Conservation (phyloP, 106 monocot species). For the Dendrobium catenatum region DNA sequence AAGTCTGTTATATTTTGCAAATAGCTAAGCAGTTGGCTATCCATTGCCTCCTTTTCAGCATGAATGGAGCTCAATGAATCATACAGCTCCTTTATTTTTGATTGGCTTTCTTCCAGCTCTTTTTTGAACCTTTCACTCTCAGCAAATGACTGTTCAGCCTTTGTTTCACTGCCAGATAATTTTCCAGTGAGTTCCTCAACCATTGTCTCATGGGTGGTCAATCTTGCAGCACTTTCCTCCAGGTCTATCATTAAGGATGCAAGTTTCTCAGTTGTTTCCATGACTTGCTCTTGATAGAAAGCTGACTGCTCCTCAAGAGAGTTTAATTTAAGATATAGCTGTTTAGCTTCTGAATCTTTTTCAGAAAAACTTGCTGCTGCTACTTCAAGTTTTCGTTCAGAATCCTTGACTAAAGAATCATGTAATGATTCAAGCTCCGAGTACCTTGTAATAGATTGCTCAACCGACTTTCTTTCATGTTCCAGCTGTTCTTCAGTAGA, state of each 20-base stretch:
- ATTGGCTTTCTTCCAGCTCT: slow-evolving; percentile 43
- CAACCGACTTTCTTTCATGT: slow-evolving; percentile 31
- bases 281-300: slow-evolving; percentile 23
- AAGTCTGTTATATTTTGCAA: slow-evolving; percentile 37
- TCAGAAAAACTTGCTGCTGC: slow-evolving; percentile 25
- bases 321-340: slow-evolving; percentile 34
- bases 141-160: slow-evolving; percentile 29
- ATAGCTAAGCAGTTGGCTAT: slow-evolving; percentile 39
- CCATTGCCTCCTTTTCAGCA: slow-evolving; percentile 50
- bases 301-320: slow-evolving; percentile 36
- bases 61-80: slow-evolving; percentile 38
- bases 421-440: slow-evolving; percentile 45
- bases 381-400: slow-evolving; percentile 56
- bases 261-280: slow-evolving; percentile 37
- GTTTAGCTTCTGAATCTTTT: slow-evolving; percentile 55
- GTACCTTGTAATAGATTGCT: slow-evolving; percentile 46
- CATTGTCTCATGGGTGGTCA: slow-evolving; percentile 23
- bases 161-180: slow-evolving; percentile 28
- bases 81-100: slow-evolving; percentile 42
- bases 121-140: slow-evolving; percentile 50
- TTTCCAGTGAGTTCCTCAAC: slow-evolving; percentile 46
- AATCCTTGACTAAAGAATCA: slow-evolving; percentile 43
- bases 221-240: slow-evolving; percentile 34
- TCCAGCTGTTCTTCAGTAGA: slow-evolving; percentile 50
- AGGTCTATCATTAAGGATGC: slow-evolving; percentile 46